phyloP scores from a whole-genome alignment of 352 stramenopile species.

The Blastocystis hominis region DNA sequence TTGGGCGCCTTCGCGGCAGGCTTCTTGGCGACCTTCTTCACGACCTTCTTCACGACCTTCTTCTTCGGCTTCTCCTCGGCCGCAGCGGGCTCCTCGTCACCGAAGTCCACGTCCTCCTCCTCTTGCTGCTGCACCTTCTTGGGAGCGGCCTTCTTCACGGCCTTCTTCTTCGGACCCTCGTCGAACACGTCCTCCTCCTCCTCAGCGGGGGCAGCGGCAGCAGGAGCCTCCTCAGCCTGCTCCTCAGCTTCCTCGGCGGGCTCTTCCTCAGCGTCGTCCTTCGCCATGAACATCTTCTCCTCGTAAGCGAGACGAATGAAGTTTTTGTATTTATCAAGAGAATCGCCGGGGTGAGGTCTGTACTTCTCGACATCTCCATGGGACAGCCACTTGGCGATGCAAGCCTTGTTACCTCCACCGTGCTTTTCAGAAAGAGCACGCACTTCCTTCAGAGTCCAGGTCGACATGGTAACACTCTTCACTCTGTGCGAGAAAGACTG shows the following conservation, averaged over 20 bases:
- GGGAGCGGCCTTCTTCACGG: conserved; percentile 26
- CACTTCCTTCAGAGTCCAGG: conserved; percentile 24
- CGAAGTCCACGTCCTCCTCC: conserved; percentile 6
- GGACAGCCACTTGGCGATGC: background rate
- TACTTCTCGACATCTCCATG: conserved; percentile 18
- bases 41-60: conserved; percentile 50
- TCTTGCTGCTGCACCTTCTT: conserved; percentile 10
- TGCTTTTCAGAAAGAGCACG: background rate
- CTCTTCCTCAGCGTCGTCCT: background rate
- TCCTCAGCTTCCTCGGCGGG: background rate
- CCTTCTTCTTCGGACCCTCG: background rate
- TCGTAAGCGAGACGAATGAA: conserved; percentile 7
- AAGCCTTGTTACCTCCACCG: background rate
- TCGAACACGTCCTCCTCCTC: conserved; percentile 36
- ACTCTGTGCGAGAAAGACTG: conserved; percentile 20
- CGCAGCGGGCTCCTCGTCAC: background rate
- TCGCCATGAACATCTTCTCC: conserved; percentile 7
- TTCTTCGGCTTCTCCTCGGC: background rate
- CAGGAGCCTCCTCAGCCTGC: background rate
- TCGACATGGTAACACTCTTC: conserved; percentile 38
- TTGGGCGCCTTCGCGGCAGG: background rate
- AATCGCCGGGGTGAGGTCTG: conserved; percentile 11
- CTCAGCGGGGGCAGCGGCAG: background rate
- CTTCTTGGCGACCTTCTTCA: background rate
- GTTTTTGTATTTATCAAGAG: conserved; percentile 7